Percentiles rank a stretch among this genome's conserved stretches.
Evolutionary conservation across 257 asterid species (phyloP).

Genomic region (Nicotiana paniculata): DNA sequence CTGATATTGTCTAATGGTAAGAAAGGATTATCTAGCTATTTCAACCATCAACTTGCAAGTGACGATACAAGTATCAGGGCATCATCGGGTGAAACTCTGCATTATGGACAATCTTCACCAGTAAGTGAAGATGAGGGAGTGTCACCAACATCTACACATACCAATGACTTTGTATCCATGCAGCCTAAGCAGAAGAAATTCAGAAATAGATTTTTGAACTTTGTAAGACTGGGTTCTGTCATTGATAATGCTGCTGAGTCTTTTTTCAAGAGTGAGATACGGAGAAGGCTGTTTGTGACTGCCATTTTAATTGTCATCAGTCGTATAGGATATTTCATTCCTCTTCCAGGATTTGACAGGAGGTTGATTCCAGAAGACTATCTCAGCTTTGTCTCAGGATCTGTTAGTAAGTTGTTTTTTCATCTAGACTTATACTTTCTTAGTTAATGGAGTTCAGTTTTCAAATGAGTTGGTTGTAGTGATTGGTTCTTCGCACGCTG

Average conservation of each 20-base stretch:
- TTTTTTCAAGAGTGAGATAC: slow-evolving; percentile 94
- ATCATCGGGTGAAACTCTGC: slow-evolving; percentile 44
- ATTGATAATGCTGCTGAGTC: slow-evolving; percentile 71
- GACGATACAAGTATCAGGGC: slow-evolving; percentile 29
- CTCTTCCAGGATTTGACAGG: slow-evolving; percentile 93
- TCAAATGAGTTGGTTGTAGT: slow-evolving; percentile 3
- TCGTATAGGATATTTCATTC: slow-evolving; percentile 88
- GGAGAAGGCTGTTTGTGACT: slow-evolving; percentile 87
- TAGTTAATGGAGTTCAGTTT: background rate
- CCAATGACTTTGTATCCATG: slow-evolving; percentile 12
- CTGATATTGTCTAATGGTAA: slow-evolving; percentile 16
- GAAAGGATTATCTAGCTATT: slow-evolving; percentile 15
- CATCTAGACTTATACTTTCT: background rate
- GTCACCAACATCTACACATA: slow-evolving; percentile 12
- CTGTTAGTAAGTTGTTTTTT: slow-evolving; percentile 56
- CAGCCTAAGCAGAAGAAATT: slow-evolving; percentile 37
- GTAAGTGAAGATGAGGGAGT: slow-evolving; percentile 23
- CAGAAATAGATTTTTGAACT: slow-evolving; percentile 67
- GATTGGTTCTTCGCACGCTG: background rate
- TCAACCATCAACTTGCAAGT: slow-evolving; percentile 14
- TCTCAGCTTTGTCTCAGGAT: slow-evolving; percentile 80
- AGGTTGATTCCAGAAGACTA: slow-evolving; percentile 85
- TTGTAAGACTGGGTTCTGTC: slow-evolving; percentile 64
- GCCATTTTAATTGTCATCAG: slow-evolving; percentile 65
- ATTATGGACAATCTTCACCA: slow-evolving; percentile 35